Base-by-base conservation (phyloP, 2,329 filamentous ascomycete species). In the Macrophomina tecta region DNA sequence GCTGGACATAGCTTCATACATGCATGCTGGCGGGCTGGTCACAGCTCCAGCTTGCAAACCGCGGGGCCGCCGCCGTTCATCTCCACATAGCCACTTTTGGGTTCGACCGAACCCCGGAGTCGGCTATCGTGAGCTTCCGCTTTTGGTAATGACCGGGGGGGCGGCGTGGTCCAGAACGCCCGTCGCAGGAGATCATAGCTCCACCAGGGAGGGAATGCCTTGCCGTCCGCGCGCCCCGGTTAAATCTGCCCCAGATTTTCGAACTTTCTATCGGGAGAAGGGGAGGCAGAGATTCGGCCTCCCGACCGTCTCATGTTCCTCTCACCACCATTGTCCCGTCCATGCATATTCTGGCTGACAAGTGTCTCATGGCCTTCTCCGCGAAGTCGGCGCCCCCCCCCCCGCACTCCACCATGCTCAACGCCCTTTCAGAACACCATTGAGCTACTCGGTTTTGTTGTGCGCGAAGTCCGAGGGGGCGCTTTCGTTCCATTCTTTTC, bases 171-270 rank as follows among this genome's bases (percentile, higher is more conserved):
- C 58, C 46, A 62, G 58, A 62, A 49, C 58, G 42, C 11, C 11
- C 36, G 58, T 62, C 58, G 42, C 58, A 62, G 58, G 45, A 62
- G 58, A 62, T 62, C 58, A 62, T 62, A 62, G 58, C 58, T 62
- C 58, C 58, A 62, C 58, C 58, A 30, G 58, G 58, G 16, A 30
- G 58, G 58, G 16, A 38, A 38, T 38, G 45, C 30, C 58, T 49
- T 62, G 42, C 45, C 58, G 58, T 40, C 58, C 58, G 30, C 23
- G 23, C 23, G 23, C 36, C 36, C 58, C 58, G 58, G 42, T 45
- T 62, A 62, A 45, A 62, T 62, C 58, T 62, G 45, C 58, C 58
- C 58, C 58, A 30, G 58, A 62, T 62, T 62, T 38, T 49, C 58
- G 58, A 62, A 62, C 38, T 28, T 61, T 62, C 45, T 42, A 49